Conservation (phyloP, 352 stramenopile species). For the Phytophthora megakarya region DNA sequence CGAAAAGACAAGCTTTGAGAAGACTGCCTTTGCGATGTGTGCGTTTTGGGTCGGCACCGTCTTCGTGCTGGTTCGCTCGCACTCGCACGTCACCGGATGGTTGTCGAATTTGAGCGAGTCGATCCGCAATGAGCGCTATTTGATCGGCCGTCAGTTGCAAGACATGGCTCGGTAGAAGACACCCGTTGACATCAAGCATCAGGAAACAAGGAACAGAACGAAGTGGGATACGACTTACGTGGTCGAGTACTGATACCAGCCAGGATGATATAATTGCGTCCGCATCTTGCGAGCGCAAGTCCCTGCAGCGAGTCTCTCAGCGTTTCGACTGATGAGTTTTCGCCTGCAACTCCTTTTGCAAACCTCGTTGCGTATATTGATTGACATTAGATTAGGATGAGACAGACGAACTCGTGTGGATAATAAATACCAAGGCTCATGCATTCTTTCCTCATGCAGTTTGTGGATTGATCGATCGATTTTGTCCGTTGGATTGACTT, state of each 20-base stretch:
- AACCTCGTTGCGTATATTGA: constrained; percentile 38
- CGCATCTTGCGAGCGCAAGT: constrained; percentile 4
- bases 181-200: constrained; percentile 10
- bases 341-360: constrained; percentile 10
- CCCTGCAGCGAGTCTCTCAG: not conserved
- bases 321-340: not conserved
- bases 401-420: constrained; percentile 31
- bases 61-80: constrained; percentile 46
- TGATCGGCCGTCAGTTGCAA: constrained; percentile 85
- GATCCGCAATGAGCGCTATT: constrained; percentile 88
- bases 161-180: constrained; percentile 77
- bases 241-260: constrained; percentile 1
- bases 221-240: not conserved
- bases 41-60: constrained; percentile 47
- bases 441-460: constrained; percentile 1
- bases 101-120: constrained; percentile 75
- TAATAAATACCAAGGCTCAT: constrained; percentile 32
- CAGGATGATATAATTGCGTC: constrained; percentile 16
- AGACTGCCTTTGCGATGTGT: constrained; percentile 64
- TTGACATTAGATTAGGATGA: constrained; percentile 42
- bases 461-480: not conserved
- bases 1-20: constrained; percentile 42
- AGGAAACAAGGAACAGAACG: constrained; percentile 12
- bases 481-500: not conserved
- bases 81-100: constrained; percentile 61